These are phyloP conservation scores for Eucalyptus globulus DNA, from an alignment of 345 rosid genomes.

Conservation along the genomic window DNA sequence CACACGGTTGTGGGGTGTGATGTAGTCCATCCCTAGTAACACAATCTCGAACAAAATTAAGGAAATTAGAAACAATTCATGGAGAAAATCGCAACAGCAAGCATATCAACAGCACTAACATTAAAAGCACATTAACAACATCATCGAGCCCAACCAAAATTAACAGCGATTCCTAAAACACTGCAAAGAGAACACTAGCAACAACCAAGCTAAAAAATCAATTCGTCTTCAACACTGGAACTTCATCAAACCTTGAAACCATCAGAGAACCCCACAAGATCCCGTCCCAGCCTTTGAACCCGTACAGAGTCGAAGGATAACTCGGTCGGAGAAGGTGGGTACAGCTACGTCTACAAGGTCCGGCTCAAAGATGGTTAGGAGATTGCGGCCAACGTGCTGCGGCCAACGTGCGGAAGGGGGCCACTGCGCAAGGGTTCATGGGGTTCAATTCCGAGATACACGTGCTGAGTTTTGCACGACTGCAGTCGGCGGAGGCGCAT, in stretches of 20 bases:
- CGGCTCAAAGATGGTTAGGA: constrained; percentile 35
- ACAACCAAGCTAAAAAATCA: neutral
- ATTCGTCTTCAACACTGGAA: rapidly evolving
- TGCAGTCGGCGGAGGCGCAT: too few species aligned
- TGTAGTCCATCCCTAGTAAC: neutral
- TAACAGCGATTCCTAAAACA: neutral
- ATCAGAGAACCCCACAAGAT: neutral
- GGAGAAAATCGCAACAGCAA: neutral
- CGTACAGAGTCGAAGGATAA: constrained; percentile 9
- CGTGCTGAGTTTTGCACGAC: constrained; percentile 32
- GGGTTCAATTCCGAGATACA: constrained; percentile 43
- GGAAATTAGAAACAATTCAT: neutral
- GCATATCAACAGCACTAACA: neutral
- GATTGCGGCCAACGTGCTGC: too few species aligned
- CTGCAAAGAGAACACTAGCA: neutral
- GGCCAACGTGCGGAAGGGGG: constrained; percentile 43
- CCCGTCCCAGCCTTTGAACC: too few species aligned
- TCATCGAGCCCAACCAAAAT: neutral
- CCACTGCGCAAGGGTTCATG: constrained; percentile 31
- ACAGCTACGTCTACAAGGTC: constrained; percentile 39
- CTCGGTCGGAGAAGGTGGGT: constrained; percentile 52
- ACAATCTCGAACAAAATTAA: neutral
- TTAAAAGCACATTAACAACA: neutral
- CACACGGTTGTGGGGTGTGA: neutral
- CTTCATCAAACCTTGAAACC: neutral